Evolutionary conservation across 1,284 basidiomycete genomes (phyloP), one percentile per base, ranked within the genome.

Genomic region (Salmacisia buchloeana): DNA sequence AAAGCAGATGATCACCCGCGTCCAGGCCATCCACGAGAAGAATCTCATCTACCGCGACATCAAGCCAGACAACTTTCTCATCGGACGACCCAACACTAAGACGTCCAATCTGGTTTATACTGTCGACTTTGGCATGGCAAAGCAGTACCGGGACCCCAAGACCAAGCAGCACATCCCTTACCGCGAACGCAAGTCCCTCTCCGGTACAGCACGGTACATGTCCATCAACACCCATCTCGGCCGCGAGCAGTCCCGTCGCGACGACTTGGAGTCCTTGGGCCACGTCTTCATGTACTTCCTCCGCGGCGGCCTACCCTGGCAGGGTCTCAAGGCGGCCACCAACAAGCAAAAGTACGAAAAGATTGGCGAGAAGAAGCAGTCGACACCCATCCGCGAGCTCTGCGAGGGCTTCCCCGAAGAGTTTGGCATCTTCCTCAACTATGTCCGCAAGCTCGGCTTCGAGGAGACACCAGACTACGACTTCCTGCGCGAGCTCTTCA

Each of bases 311-410:
- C 87, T 97, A 49, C 94, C 94, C 23, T 97, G 94, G 94, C 94
- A 97, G 82, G 93, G 93, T 62, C 86, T 97, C 80, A 96, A 97
- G 85, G 94, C 93, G 67, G 93, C 93, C 38, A 96, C 93, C 64
- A 59, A 59, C 41, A 97, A 97, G 87, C 94, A 97, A 85, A 97
- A 97, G 84, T 96, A 97, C 83, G 94, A 97, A 81, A 88, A 92
- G 64, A 97, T 97, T 83, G 96, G 96, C 92, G 94, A 97, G 84
- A 97, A 97, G 87, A 94, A 97, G 86, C 97, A 97, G 93, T 96
- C 93, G 34, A 96, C 93, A 0, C 92, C 94, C 23, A 97, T 92
- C 63, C 92, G 96, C 80, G 85, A 93, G 63, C 86, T 97, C 29
- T 96, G 93, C 84, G 92, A 92, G 72, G 92, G 91, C 34, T 96